phyloP scores from a whole-genome alignment of 2,329 filamentous ascomycete species.

The Colletotrichum sublineola region DNA sequence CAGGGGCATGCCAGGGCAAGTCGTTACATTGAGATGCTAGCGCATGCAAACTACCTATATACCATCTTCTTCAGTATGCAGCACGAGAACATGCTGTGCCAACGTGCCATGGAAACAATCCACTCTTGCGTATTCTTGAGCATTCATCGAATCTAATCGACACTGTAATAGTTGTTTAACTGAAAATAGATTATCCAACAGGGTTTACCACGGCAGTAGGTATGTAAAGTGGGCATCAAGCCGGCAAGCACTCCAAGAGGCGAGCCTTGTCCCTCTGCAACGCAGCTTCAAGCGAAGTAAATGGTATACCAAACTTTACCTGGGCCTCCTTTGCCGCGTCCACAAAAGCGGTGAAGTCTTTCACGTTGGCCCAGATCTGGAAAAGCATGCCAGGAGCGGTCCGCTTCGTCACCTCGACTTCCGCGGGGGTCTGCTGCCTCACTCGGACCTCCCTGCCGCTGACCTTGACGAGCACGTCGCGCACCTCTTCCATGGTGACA shows the following conservation, averaged over 20 bases:
- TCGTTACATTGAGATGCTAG: too few relatives aligned
- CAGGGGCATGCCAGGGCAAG: background rate
- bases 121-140: background rate
- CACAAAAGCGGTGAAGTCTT: slow-evolving; percentile 43
- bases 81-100: background rate
- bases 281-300: slow-evolving; percentile 47
- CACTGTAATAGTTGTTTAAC: background rate
- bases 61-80: background rate
- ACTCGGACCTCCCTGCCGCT: slow-evolving; percentile 49
- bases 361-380: slow-evolving; percentile 47
- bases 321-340: slow-evolving; percentile 39
- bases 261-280: slow-evolving; percentile 46
- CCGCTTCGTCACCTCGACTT: slow-evolving; percentile 43
- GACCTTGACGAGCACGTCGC: slow-evolving; percentile 48
- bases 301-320: slow-evolving; percentile 48
- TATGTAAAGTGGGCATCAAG: background rate
- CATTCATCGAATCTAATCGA: accelerated
- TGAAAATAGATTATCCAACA: background rate
- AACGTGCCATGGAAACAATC: background rate
- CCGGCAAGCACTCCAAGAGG: slow-evolving; percentile 39
- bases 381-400: slow-evolving; percentile 44
- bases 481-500: slow-evolving; percentile 49
- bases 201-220: background rate
- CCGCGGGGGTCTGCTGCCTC: slow-evolving; percentile 44
- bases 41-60: background rate